Conservation (phyloP, 306 rosid genomes). For the Acmispon strigosus region DNA sequence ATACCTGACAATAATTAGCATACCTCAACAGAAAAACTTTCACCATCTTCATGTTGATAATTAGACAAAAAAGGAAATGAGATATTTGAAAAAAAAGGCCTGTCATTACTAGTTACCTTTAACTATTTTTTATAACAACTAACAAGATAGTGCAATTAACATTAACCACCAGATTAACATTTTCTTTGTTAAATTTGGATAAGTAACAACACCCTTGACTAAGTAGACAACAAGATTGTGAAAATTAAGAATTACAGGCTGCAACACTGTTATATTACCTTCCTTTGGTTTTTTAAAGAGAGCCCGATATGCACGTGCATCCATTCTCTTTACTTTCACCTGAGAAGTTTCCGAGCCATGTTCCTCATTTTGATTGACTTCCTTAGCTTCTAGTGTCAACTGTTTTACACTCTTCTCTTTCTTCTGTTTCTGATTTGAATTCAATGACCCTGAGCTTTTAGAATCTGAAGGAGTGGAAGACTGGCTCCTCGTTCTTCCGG, state of each 20-base stretch:
- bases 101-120: not conserved
- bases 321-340: conserved; percentile 29
- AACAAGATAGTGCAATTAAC: not conserved
- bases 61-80: not conserved
- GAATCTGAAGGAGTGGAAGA: conserved; percentile 39
- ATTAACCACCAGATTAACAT: conserved; percentile 12
- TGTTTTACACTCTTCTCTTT: conserved; percentile 45
- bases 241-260: not conserved
- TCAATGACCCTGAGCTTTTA: conserved; percentile 38
- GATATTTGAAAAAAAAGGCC: conserved; percentile 3
- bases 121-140: not conserved
- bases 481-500: conserved; percentile 37
- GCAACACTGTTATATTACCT: conserved; percentile 28
- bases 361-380: conserved; percentile 29
- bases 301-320: conserved; percentile 40
- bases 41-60: not conserved
- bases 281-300: conserved; percentile 19
- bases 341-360: conserved; percentile 13
- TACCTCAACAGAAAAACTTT: not conserved
- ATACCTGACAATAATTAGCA: not conserved
- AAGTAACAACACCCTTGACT: not conserved
- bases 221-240: not conserved
- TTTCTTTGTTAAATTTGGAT: not conserved
- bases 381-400: conserved; percentile 35
- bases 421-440: conserved; percentile 35